Conservation (phyloP, 2,329 filamentous ascomycete genomes). For the Sphaerostilbella broomeana region DNA sequence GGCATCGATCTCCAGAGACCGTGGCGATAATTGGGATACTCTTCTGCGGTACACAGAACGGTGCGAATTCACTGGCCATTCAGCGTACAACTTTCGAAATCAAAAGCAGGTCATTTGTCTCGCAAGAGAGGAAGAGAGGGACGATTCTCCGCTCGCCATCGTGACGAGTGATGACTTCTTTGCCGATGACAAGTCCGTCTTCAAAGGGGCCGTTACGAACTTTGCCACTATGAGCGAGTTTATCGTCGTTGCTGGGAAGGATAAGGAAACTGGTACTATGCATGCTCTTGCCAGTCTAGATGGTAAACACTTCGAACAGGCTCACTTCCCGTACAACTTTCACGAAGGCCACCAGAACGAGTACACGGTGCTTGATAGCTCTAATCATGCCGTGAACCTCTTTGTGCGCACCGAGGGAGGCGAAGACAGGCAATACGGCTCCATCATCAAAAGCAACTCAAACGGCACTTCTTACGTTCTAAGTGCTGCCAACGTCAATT, state of each 20-base stretch:
- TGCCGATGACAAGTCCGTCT: slow-evolving; percentile 46
- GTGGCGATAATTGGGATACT: slow-evolving; percentile 72
- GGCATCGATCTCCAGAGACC: slow-evolving; percentile 71
- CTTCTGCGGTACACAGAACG: slow-evolving; percentile 67
- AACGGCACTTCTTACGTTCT: slow-evolving; percentile 94
- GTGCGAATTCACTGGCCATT: slow-evolving; percentile 78
- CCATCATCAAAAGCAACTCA: slow-evolving; percentile 95
- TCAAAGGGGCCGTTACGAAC: slow-evolving; percentile 59
- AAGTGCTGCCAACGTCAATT: slow-evolving; percentile 74
- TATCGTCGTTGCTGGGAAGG: slow-evolving; percentile 76
- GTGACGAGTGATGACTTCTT: slow-evolving; percentile 77
- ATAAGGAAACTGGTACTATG: slow-evolving; percentile 61
- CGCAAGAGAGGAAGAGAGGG: slow-evolving; percentile 47
- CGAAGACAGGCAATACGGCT: slow-evolving; percentile 64
- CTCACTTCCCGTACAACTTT: slow-evolving; percentile 81
- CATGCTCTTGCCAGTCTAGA: slow-evolving; percentile 80
- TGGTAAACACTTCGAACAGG: slow-evolving; percentile 72
- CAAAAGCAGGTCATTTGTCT: slow-evolving; percentile 55
- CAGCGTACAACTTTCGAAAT: slow-evolving; percentile 47
- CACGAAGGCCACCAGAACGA: slow-evolving; percentile 68
- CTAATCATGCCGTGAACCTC: slow-evolving; percentile 87
- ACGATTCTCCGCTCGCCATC: slow-evolving; percentile 59
- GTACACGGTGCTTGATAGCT: slow-evolving; percentile 92
- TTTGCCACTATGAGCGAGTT: slow-evolving; percentile 97
- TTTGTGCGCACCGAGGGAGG: slow-evolving; percentile 75